Evolutionary conservation across 208 protist genomes (phyloP).

Genomic region (Crithidia fasciculata): DNA sequence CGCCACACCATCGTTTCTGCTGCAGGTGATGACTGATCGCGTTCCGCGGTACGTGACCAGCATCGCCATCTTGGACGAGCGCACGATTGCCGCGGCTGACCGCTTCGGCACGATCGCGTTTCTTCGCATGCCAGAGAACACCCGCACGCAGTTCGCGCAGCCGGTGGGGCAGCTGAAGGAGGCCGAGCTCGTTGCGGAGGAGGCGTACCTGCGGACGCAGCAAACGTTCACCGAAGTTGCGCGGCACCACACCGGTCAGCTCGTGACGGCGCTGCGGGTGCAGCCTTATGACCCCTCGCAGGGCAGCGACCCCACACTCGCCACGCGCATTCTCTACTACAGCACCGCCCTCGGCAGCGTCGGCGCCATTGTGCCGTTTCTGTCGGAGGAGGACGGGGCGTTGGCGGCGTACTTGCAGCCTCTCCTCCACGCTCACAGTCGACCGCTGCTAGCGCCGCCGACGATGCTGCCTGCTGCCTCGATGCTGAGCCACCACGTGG

Average conservation of each 20-base stretch:
- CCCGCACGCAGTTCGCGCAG: slow-evolving; percentile 69
- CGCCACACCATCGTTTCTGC: slow-evolving; percentile 62
- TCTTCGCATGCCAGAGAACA: slow-evolving; percentile 56
- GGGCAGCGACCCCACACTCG: slow-evolving; percentile 45
- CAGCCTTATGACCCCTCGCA: slow-evolving; percentile 55
- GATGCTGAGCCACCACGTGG: slow-evolving; percentile 47
- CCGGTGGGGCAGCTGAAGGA: slow-evolving; percentile 58
- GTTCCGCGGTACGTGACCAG: slow-evolving; percentile 73
- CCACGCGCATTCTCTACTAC: slow-evolving; percentile 67
- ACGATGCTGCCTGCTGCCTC: slow-evolving; percentile 17
- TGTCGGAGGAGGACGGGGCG: slow-evolving; percentile 73
- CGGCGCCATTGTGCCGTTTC: slow-evolving; percentile 73
- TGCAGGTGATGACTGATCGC: slow-evolving; percentile 64
- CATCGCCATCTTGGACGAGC: slow-evolving; percentile 64
- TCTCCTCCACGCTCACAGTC: slow-evolving; percentile 51
- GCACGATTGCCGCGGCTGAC: slow-evolving; percentile 73
- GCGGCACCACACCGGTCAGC: slow-evolving; percentile 62
- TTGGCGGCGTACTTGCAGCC: slow-evolving; percentile 72
- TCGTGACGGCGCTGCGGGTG: slow-evolving; percentile 67
- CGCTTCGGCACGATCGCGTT: slow-evolving; percentile 76
- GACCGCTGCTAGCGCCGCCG: slow-evolving; percentile 37
- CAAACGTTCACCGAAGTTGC: slow-evolving; percentile 74
- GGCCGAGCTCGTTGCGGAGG: slow-evolving; percentile 51
- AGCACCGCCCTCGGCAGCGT: slow-evolving; percentile 68
- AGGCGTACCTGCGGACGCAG: slow-evolving; percentile 43